Evolutionary conservation across 768 basidiomycete species (phyloP), one percentile per base, ranked within the genome.

Genomic region (Erythrobasidium yunnanense): DNA sequence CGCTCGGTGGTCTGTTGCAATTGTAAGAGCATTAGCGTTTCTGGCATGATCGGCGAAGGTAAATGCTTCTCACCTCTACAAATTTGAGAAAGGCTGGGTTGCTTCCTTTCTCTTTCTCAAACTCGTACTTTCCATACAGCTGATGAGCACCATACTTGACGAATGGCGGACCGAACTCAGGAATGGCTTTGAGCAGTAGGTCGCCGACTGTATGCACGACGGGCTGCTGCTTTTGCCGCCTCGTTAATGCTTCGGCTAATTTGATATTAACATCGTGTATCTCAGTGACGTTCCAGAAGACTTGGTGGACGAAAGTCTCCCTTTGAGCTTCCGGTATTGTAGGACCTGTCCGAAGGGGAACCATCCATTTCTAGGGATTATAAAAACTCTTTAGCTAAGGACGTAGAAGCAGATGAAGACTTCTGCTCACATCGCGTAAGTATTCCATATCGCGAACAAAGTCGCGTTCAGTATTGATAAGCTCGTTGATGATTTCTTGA

Each of bases 381-480:
- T 25, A 65, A 53, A 51, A 35, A 49, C 47, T 32, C 52, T 17
- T 15, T 32, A 66, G 27, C 22, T 66, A 54, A 22, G 65, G 55
- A 22, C 4, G 51, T 38, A 27, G 20, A 51, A 34, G 54, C 27
- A 42, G 38, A 13, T 73, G 34, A 58, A 18, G 47, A 22, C 27
- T 0, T 5, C 8, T 5, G 65, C 88, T 72, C 73, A 93, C 88
- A 74, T 97, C 93, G 69, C 92, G 86, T 51, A 99, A 82, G 74
- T 97, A 97, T 77, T 99, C 95, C 84, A 97, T 84, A 77, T 96
- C 95, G 65, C 90, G 83, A 49, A 99, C 92, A 76, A 99, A 97
- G 78, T 97, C 95, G 27, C 92, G 83, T 75, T 97, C 95, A 6
- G 95, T 99, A 69, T 83, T 83, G 65, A 84, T 85, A 34, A 95